Base-by-base conservation (phyloP, 2,329 filamentous ascomycete species). In the Teratosphaeria pseudoeucalypti region DNA sequence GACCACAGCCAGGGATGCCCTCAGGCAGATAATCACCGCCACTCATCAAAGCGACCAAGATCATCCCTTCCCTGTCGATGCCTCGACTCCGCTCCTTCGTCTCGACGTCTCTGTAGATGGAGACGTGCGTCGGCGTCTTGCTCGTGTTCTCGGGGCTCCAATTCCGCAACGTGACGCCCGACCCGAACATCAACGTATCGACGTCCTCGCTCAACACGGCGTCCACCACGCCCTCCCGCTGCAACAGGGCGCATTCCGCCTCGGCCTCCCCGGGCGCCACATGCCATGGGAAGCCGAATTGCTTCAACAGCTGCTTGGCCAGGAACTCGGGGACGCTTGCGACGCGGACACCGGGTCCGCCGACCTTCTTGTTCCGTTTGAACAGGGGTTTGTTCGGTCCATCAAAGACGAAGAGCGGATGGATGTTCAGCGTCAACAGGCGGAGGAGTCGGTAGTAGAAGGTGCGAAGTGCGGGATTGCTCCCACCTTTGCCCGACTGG, bases 111-210 rank as follows among this genome's bases (percentile, higher is more conserved):
- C 90, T 84, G 71, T 96, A 95, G 55, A 95, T 77, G 52, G 87
- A 89, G 57, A 97, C 87, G 69, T 97, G 94, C 0, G 92, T 96
- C 0, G 91, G 89, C 0, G 76, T 78, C 62, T 87, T 88, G 66
- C 79, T 58, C 52, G 52, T 39, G 7, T 81, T 34, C 70, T 95
- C 90, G 2, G 88, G 82, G 0, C 89, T 89, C 86, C 90, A 96
- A 67, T 90, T 92, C 56, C 90, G 82, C 52, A 96, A 76, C 0
- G 88, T 92, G 43, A 84, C 76, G 0, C 83, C 85, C 63, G 90
- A 94, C 1, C 94, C 94, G 75, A 97, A 97, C 92, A 97, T 97
- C 68, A 97, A 83, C 1, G 92, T 94, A 71, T 99, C 94, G 52
- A 96, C 91, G 77, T 99, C 94, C 72, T 99, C 92, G 72, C 90